Conservation (phyloP, 768 basidiomycete genomes). For the Mycena floridula region DNA sequence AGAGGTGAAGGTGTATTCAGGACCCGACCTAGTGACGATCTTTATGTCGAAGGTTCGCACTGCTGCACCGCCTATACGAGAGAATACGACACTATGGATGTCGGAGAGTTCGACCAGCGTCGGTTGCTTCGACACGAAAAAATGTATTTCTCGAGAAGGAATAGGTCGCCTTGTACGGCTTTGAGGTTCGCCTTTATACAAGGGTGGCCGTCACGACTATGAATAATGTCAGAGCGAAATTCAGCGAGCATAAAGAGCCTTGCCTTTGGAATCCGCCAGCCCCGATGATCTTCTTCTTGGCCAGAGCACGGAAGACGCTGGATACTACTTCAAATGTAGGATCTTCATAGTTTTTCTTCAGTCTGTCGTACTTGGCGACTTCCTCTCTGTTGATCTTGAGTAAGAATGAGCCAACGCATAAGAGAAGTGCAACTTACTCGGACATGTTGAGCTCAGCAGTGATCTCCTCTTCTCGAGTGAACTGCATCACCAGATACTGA, state of each 20-base stretch:
- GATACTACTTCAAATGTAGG: slow-evolving; percentile 96
- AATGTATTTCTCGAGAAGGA: slow-evolving; percentile 95
- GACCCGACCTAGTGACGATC: slow-evolving; percentile 77
- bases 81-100: slow-evolving; percentile 88
- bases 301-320: slow-evolving; percentile 84
- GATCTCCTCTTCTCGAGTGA: slow-evolving; percentile 94
- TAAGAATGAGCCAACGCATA: slow-evolving; percentile 3
- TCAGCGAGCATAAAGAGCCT: slow-evolving; percentile 7
- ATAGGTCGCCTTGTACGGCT: slow-evolving; percentile 93
- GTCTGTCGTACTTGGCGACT: slow-evolving; percentile 67
- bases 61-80: slow-evolving; percentile 83
- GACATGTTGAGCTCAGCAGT: slow-evolving; percentile 91
- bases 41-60: slow-evolving; percentile 93
- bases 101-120: slow-evolving; percentile 85
- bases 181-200: slow-evolving; percentile 99
- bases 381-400: slow-evolving; percentile 50
- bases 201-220: slow-evolving; percentile 80
- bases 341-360: slow-evolving; percentile 92
- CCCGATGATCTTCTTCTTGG: slow-evolving; percentile 87
- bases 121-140: slow-evolving; percentile 98
- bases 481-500: slow-evolving; percentile 97
- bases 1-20: slow-evolving; percentile 86
- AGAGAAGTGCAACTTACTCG: slow-evolving; percentile 52
- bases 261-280: slow-evolving; percentile 84
- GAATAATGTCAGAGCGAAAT: neutral